Evolutionary conservation across 179 eudicot genomes (phyloP), one percentile per base, ranked within the genome.

Genomic region (Nepenthes alata): DNA sequence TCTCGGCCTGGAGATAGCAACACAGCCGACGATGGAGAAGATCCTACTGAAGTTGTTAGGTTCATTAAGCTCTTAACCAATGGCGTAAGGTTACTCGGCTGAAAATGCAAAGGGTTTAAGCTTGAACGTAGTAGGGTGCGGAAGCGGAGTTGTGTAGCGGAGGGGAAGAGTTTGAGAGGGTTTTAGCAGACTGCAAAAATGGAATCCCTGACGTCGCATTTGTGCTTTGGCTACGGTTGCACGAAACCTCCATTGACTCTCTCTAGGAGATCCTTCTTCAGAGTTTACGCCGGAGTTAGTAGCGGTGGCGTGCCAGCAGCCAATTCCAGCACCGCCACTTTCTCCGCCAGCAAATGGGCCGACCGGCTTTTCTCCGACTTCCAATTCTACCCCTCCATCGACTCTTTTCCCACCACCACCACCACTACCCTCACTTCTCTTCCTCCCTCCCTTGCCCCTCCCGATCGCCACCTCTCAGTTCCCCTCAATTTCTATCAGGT

Each of bases 341-440:
- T 75, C 70, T 72, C 93, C 74, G 78, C 83, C 70, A 84, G 86
- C 74, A 91, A 81, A 77, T 91, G 96, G 98, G 96, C 98, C 57
- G 83, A 91, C 71, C 98, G 98, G 58, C 95, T 91, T 59, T 77
- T 91, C 75, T 59, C 96, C 59, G 98, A 91, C 78, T 91, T 91
- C 81, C 98, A 91, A 45, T 86, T 86, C 77, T 71, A 80, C 44
- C 91, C 98, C 37, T 15, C 75, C 67, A 25, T 72, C 53, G 9
- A 75, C 52, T 55, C 77, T 57, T 48, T 71, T 55, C 2, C 72
- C 67, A 9, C 78, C 45, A 9, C 84, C 55, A 11, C 74, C 9
- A 2, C 75, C 48, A 11, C 79, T 66, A 49, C 76, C 14, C 66
- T 70, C 65, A 59, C 75, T 62, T 73, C 82, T 53, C 72, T 73